Base-by-base conservation (phyloP, 345 rosid genomes). In the Barbarea vulgaris region DNA sequence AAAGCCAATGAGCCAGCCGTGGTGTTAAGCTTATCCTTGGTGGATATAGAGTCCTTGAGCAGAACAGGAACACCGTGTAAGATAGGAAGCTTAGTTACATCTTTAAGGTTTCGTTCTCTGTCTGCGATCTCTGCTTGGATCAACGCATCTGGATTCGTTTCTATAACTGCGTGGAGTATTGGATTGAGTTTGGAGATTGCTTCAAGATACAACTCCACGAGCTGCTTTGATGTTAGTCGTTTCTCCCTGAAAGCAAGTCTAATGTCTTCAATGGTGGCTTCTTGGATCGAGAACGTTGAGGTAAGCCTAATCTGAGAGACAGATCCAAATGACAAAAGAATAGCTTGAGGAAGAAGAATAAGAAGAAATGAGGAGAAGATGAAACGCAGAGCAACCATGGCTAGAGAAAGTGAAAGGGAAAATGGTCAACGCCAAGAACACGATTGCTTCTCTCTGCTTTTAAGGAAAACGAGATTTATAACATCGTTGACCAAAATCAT, bases 1-100 rank as follows among this genome's bases (percentile, higher is more conserved):
- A 90, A 78, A 0, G 96, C 89, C 5, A 85, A 81, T 1, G 92
- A 90, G 9, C 93, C 95, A n/a, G 91, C 89, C 0, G 93, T 86
- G 2, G 93, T 91, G 80, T 85, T 89, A 75, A 91, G 75, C 80
- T 76, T 81, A 36, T 87, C 91, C 44, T 85, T 85, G 27, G 96
- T 87, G 11, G 79, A 92, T 9, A 89, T 86, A 33, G 70, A 84
- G 27, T 93, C 96, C 79, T 93, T 90, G 64, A 91, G 83, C 22
- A 88, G 70, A 30, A 93, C 7, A 0, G 93, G 96, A 77, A 91
- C 81, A 14, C 92, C 96, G 25, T 85, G 95, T 76, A 93, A 75
- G 55, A 59, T 1, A 27, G 72, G 72, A 42, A 77, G 70, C 25
- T 55, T 3, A 12, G 15, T 30, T 12, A 12, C 2, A 14, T 15